phyloP scores from a whole-genome alignment of 2,329 filamentous ascomycete species.

The Pseudofabraea citricarpa region DNA sequence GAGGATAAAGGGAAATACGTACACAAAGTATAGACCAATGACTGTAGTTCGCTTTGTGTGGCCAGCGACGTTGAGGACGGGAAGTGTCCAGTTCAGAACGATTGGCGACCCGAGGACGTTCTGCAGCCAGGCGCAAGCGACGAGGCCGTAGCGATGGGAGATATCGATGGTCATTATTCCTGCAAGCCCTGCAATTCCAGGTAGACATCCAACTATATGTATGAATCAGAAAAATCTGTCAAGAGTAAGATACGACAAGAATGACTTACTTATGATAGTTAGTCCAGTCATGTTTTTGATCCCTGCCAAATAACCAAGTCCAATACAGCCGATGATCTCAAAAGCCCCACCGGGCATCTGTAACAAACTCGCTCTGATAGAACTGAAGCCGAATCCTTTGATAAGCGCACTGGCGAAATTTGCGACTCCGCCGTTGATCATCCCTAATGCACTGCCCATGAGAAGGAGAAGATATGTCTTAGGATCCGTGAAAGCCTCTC shows the following conservation, averaged over 20 bases:
- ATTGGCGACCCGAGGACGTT: conserved; percentile 60
- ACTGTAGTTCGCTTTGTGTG: conserved; percentile 73
- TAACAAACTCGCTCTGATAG: conserved; percentile 60
- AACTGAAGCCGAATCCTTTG: conserved; percentile 60
- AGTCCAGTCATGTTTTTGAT: conserved; percentile 8
- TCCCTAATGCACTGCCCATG: conserved; percentile 56
- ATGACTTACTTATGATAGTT: conserved; percentile 7
- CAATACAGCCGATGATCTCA: conserved; percentile 6
- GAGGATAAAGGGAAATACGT: conserved; percentile 19
- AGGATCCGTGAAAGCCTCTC: conserved; percentile 50
- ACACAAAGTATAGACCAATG: conserved; percentile 65
- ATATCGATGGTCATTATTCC: conserved; percentile 54
- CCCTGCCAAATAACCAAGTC: conserved; percentile 7
- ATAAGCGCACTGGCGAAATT: conserved; percentile 68
- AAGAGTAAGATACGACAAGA: neutral
- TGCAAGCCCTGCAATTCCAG: conserved; percentile 5
- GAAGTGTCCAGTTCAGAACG: conserved; percentile 26
- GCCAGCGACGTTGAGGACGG: conserved; percentile 61
- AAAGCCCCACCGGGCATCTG: conserved; percentile 65
- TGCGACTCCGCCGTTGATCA: conserved; percentile 61
- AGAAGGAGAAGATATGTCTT: conserved; percentile 58
- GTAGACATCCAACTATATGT: neutral
- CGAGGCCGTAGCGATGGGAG: conserved; percentile 58
- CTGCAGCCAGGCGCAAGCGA: conserved; percentile 61
- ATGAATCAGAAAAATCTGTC: neutral